Percentiles rank a stretch among this genome's conserved stretches.
phyloP scores from a whole-genome alignment of 352 stramenopile species.

The Phytophthora niederhauseri region DNA sequence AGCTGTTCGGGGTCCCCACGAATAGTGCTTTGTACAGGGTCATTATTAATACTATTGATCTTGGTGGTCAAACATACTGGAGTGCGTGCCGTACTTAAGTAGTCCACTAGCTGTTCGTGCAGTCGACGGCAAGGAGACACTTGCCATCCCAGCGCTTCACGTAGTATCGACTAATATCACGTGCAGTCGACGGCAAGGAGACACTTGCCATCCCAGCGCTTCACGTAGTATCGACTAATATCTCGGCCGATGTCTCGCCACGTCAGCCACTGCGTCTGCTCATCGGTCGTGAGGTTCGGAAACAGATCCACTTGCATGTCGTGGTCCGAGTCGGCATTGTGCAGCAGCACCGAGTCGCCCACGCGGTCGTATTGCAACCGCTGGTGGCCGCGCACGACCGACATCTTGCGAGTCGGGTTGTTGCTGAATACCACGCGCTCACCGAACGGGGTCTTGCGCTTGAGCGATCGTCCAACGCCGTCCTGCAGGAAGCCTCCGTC shows the following conservation, averaged over 20 bases:
- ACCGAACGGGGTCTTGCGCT: not conserved
- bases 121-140: not conserved
- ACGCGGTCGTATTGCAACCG: slow-evolving; percentile 1
- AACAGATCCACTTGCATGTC: slow-evolving; percentile 1
- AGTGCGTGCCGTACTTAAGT: too few relatives aligned
- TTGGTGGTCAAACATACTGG: not conserved
- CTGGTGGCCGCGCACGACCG: not conserved
- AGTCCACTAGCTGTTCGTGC: not conserved
- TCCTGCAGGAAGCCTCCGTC: not conserved
- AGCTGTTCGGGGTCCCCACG: not conserved
- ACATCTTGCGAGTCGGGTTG: slow-evolving; percentile 4
- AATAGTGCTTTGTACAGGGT: not conserved
- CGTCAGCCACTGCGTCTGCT: not conserved
- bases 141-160: not conserved
- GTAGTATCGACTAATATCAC: not conserved
- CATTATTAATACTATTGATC: not conserved
- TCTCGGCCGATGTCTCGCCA: slow-evolving; percentile 2
- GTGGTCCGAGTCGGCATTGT: slow-evolving; percentile 1
- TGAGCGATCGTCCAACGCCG: slow-evolving; percentile 1
- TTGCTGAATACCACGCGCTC: slow-evolving; percentile 2
- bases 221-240: not conserved
- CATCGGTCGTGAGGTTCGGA: not conserved
- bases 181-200: not conserved
- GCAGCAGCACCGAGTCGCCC: not conserved
- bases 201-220: slow-evolving; percentile 1